Conservation (phyloP, 257 asterid genomes). For the Oldenlandia corymbosa region DNA sequence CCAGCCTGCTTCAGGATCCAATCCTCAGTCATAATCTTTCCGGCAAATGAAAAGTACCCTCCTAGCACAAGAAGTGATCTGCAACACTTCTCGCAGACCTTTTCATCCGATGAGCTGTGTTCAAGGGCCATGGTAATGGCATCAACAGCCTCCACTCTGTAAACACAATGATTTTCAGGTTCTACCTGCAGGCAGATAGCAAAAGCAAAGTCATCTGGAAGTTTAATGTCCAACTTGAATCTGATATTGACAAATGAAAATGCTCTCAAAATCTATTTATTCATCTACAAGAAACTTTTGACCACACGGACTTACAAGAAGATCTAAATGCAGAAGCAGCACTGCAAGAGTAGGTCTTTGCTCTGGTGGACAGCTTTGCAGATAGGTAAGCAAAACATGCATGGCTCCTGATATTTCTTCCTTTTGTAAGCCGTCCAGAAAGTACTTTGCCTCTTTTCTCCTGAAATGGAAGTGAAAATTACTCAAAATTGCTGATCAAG, state of each 20-base stretch:
- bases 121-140: conserved; percentile 47
- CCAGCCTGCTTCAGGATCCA: conserved; percentile 71
- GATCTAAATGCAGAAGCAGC: conserved; percentile 59
- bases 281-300: neutral
- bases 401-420: conserved; percentile 36
- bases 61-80: conserved; percentile 68
- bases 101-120: conserved; percentile 44
- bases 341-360: conserved; percentile 48
- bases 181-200: conserved; percentile 56
- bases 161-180: conserved; percentile 20
- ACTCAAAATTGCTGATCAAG: neutral
- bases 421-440: conserved; percentile 41
- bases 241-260: neutral
- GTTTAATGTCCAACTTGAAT: neutral
- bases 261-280: neutral
- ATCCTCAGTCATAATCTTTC: conserved; percentile 88
- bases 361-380: conserved; percentile 43
- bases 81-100: conserved; percentile 44
- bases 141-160: conserved; percentile 62
- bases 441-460: conserved; percentile 44
- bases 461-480: conserved; percentile 28
- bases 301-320: conserved; percentile 43
- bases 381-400: conserved; percentile 40
- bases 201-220: conserved; percentile 2
- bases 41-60: conserved; percentile 62